Evolutionary conservation across 2,329 filamentous ascomycete species (phyloP).

Genomic region (Exserohilum turcica): DNA sequence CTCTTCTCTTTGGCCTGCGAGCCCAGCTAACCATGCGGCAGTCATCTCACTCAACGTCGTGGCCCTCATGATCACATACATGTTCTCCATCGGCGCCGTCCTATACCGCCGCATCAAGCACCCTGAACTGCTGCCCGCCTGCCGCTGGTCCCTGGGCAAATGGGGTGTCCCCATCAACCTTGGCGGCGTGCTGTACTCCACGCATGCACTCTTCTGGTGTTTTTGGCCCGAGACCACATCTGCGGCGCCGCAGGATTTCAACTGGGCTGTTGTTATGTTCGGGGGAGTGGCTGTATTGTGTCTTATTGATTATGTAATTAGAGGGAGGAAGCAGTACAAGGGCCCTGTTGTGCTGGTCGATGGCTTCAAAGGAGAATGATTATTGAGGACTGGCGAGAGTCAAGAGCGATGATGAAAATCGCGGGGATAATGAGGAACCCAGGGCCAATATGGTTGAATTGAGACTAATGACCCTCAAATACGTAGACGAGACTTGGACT

Average conservation of each 20-base stretch:
- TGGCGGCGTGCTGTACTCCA: conserved; percentile 43
- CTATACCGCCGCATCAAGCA: conserved; percentile 47
- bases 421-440: background rate
- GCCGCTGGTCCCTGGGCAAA: conserved; percentile 48
- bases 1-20: background rate
- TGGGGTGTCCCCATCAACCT: conserved; percentile 48
- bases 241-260: conserved; percentile 34
- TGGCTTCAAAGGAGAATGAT: conserved; percentile 29
- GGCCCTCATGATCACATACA: conserved; percentile 50
- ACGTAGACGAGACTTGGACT: too few relatives aligned
- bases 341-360: conserved; percentile 39
- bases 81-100: conserved; percentile 49
- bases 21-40: conserved; percentile 5
- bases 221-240: conserved; percentile 48
- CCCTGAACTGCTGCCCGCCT: conserved; percentile 45
- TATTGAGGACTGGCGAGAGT: background rate
- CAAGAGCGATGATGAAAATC: background rate
- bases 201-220: conserved; percentile 50
- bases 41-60: conserved; percentile 49
- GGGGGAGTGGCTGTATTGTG: conserved; percentile 33
- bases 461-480: background rate
- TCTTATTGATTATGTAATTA: conserved; percentile 35
- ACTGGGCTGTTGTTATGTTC: conserved; percentile 48
- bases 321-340: conserved; percentile 42
- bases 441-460: background rate